A percentile compares a stretch with the other conserved stretches of the same genome.
Evolutionary conservation across 257 asterid genomes (phyloP).

Genomic region (Handroanthus guayacan): DNA sequence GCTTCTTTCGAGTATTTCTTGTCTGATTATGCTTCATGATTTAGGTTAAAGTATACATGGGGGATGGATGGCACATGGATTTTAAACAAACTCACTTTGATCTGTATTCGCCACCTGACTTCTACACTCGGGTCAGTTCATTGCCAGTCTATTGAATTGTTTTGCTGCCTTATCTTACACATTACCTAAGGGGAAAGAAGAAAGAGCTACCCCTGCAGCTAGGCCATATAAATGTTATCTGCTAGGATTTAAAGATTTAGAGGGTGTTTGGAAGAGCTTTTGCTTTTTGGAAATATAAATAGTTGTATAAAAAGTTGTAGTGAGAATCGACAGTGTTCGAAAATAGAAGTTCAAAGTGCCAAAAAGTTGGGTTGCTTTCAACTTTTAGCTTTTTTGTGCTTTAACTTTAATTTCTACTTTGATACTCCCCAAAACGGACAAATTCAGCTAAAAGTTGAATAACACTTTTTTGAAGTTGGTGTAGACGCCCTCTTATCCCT

Average conservation of each 20-base stretch:
- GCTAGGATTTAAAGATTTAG: background rate
- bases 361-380: too few species aligned
- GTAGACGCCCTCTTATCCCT: too few species aligned
- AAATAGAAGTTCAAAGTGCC: too few species aligned
- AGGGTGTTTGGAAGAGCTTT: too few species aligned
- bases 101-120: slow-evolving; percentile 84
- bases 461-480: too few species aligned
- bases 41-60: slow-evolving; percentile 86
- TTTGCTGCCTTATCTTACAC: slow-evolving; percentile 5
- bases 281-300: too few species aligned
- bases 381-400: too few species aligned
- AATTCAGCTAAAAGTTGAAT: too few species aligned
- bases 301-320: too few species aligned
- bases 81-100: slow-evolving; percentile 92
- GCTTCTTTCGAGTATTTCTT: slow-evolving; percentile 18
- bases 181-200: background rate
- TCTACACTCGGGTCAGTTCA: slow-evolving; percentile 74
- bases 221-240: background rate
- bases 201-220: background rate
- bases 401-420: too few species aligned
- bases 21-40: slow-evolving; percentile 28
- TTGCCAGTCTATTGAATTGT: background rate
- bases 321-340: too few species aligned
- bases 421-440: too few species aligned
- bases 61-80: slow-evolving; percentile 96